A percentile compares a stretch with the other conserved stretches of the same genome.
These are phyloP conservation scores for Pseudozyma sp. DNA, from an alignment of 1,284 basidiomycete genomes.

Conservation along the genomic window DNA sequence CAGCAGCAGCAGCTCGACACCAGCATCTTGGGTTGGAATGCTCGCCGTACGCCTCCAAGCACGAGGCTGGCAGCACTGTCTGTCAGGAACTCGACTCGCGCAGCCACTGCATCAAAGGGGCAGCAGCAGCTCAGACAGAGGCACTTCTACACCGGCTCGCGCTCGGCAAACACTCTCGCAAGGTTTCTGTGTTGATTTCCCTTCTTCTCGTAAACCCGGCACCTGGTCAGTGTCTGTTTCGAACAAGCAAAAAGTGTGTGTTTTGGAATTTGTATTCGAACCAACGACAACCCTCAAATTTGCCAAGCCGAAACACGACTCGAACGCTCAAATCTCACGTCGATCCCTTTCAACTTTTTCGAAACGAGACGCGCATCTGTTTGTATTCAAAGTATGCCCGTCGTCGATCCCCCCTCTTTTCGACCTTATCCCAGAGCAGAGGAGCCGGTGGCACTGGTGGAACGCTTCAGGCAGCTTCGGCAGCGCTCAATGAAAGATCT, in stretches of 20 bases:
- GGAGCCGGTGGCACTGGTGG: too few relatives aligned
- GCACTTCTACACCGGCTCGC: not conserved
- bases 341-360: not conserved
- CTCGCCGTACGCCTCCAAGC: too few relatives aligned
- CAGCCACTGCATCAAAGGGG: too few relatives aligned
- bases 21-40: too few relatives aligned
- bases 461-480: too few relatives aligned
- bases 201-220: constrained; percentile 1
- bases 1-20: not conserved
- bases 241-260: constrained; percentile 2
- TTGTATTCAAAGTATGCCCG: constrained; percentile 7
- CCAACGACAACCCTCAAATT: too few relatives aligned
- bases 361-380: not conserved
- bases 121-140: not conserved
- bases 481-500: too few relatives aligned
- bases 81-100: not conserved
- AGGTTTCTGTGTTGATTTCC: constrained; percentile 17
- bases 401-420: constrained; percentile 16
- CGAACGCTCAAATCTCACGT: not conserved
- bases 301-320: not conserved
- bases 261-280: constrained; percentile 16
- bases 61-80: too few relatives aligned
- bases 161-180: too few relatives aligned
- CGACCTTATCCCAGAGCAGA: not conserved
- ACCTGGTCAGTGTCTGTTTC: not conserved